These are phyloP conservation scores for Kurtzmaniella natalensis DNA, from an alignment of 1,139 yeast species.

Conservation along the genomic window DNA sequence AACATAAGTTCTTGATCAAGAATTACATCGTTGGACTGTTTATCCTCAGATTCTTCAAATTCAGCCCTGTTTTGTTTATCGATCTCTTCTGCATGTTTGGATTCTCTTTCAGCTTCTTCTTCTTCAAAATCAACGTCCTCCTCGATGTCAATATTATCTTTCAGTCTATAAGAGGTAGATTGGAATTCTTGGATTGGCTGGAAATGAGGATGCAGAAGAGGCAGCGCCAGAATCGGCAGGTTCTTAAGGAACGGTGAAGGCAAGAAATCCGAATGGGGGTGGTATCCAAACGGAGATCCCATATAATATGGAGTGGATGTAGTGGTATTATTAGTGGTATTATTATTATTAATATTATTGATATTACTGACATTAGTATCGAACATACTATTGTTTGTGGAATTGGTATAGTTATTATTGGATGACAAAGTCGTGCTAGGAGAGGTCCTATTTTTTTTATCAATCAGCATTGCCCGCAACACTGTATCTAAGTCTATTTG, in stretches of 20 bases:
- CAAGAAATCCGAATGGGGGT: neutral
- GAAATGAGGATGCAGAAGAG: neutral
- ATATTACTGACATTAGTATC: too few relatives aligned
- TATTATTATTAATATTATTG: too few relatives aligned
- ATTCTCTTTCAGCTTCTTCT: too few relatives aligned
- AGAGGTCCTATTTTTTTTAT: too few relatives aligned
- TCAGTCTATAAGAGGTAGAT: neutral
- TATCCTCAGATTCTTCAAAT: too few relatives aligned
- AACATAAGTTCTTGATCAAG: constrained; percentile 12
- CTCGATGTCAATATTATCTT: constrained; percentile 5
- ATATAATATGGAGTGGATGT: neutral
- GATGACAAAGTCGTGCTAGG: too few relatives aligned
- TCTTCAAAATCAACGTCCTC: constrained; percentile 15
- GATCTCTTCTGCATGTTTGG: too few relatives aligned
- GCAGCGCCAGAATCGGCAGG: neutral
- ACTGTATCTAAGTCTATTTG: constrained; percentile 2
- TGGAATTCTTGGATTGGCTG: constrained; percentile 2
- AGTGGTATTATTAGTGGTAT: neutral
- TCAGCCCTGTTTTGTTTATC: too few relatives aligned
- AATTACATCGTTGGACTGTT: too few relatives aligned
- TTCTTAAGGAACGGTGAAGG: neutral
- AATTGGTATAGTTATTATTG: too few relatives aligned
- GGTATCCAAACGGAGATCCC: neutral
- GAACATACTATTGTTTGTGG: too few relatives aligned
- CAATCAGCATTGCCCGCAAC: constrained; percentile 4